Evolutionary conservation across 192 early-diverging fungal species (phyloP).

Genomic region (Rhizophagus sp.): DNA sequence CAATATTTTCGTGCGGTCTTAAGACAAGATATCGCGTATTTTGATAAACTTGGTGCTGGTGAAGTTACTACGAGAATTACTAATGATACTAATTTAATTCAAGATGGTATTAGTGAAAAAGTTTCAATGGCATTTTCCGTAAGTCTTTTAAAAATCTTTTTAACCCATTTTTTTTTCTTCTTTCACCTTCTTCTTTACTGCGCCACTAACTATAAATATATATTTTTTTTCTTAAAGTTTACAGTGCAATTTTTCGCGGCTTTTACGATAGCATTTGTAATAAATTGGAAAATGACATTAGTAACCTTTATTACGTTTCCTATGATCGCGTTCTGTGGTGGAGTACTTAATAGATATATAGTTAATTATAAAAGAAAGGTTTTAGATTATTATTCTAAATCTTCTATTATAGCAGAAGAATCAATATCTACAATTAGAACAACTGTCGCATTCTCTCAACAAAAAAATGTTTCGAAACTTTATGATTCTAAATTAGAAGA

Average conservation of each 20-base stretch:
- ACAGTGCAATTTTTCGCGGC: conserved; percentile 64
- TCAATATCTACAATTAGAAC: conserved; percentile 84
- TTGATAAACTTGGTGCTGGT: conserved; percentile 77
- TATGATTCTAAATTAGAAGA: conserved; percentile 47
- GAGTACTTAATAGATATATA: conserved; percentile 58
- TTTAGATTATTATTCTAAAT: conserved; percentile 65
- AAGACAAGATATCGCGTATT: conserved; percentile 88
- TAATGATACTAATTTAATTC: conserved; percentile 83
- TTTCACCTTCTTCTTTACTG: not conserved
- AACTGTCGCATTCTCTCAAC: conserved; percentile 72
- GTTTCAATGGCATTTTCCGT: conserved; percentile 61
- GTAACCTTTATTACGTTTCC: conserved; percentile 69
- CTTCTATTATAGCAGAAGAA: conserved; percentile 78
- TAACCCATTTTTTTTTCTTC: not conserved
- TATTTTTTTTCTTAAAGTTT: not conserved
- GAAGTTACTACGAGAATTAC: conserved; percentile 84
- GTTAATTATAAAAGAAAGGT: conserved; percentile 48
- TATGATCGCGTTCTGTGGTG: conserved; percentile 63
- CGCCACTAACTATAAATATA: no score
- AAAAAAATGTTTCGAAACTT: conserved; percentile 45
- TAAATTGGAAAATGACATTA: conserved; percentile 63
- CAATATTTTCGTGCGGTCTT: conserved; percentile 76
- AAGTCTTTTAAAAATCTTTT: not conserved
- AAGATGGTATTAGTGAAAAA: conserved; percentile 89
- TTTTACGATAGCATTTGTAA: conserved; percentile 60